Evolutionary conservation across 176 grass and related monocot species (phyloP), one percentile per base, ranked within the genome.

Genomic region (Triticum turgidum): DNA sequence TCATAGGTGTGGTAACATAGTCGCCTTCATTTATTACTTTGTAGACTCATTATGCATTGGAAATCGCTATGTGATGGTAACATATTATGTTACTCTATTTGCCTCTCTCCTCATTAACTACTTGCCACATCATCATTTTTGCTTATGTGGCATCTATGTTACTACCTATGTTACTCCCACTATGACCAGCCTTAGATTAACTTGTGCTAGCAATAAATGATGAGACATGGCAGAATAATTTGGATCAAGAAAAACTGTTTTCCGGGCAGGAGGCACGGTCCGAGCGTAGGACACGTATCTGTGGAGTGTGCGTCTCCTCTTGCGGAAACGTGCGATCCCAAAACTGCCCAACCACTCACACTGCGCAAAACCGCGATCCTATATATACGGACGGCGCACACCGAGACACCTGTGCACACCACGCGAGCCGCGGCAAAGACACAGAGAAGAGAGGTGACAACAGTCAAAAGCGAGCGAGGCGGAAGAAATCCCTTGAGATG

Each of bases 401-500:
- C 5, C 11, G 29, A 69, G 63, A 22, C 64, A 35, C 80, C 73
- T 52, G 73, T 30, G 73, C 73, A 54, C 44, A 76, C 73, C 73
- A 76, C 73, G 73, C 72, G 14, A 30, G 3, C 6, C 42, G 12
- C 17, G 13, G 34, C 13, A 69, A 14, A 22, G 20, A 13, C 3
- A 15, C 58, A 49, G 38, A 8, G 5, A 9, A 3, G 20, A 25
- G 5, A 45, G 21, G 4, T 34, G 27, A 2, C 4, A 68, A 7
- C 70, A 45, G 37, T 52, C 62, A 56, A 42, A 45, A 51, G 45
- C 72, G 6, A 49, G 22, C 42, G 42, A 51, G 38, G 4, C 24
- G 39, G 73, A 69, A 29, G 79, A 72, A 62, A 11, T 51, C 62
- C 38, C 38, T 33, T 9, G 69, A 75, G 81, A 76, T 88, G 85